Base-by-base conservation (phyloP, 2,329 filamentous ascomycete species). In the Nothomitra cinnamomea region DNA sequence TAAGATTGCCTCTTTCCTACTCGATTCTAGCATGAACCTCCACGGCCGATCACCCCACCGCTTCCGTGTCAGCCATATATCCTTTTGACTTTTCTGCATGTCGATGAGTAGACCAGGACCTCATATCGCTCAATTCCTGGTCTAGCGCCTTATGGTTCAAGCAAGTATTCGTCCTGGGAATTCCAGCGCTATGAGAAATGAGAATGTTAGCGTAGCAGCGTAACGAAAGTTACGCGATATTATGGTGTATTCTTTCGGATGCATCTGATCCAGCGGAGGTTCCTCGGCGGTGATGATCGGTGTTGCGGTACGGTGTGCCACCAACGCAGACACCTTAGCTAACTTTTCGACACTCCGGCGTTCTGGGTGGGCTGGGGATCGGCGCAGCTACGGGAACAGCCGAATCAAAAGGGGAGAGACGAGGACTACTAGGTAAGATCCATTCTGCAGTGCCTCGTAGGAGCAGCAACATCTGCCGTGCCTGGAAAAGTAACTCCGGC, bases 21-120 rank as follows among this genome's bases (percentile, higher is more conserved):
- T 17, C 6, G 42, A 22, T 21, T 12, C 22, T 13, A 1, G 6
- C 15, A 43, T 55, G 12, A 42, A 53, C 17, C 50, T 57, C 57
- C 52, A 58, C 13, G 57, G 54, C 24, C 57, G 48, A 15, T 58
- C 56, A 43, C 56, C 47, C 57, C 57, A 58, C 25, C 55, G 57
- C 13, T 45, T 58, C 35, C 41, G 28, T 42, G 56, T 7, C 42
- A 36, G 40, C n/a, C 53, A 43, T 24, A 57, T 53, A 40, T 17
- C 47, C 12, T n/a, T n/a, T 50, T n/a, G 35, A 47, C 40, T 54
- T 55, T 19, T 52, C 42, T 24, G 45, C 47, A 42, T 51, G 49
- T 36, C 57, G 54, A 40, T 58, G 35, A 52, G 52, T 54, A 17
- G 57, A 57, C 53, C 54, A 58, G 3, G 24, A 2, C 15, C 56